Percentiles rank a stretch among this genome's conserved stretches.
Conservation (phyloP, 257 asterid genomes). For the Ilex aquifolium region DNA sequence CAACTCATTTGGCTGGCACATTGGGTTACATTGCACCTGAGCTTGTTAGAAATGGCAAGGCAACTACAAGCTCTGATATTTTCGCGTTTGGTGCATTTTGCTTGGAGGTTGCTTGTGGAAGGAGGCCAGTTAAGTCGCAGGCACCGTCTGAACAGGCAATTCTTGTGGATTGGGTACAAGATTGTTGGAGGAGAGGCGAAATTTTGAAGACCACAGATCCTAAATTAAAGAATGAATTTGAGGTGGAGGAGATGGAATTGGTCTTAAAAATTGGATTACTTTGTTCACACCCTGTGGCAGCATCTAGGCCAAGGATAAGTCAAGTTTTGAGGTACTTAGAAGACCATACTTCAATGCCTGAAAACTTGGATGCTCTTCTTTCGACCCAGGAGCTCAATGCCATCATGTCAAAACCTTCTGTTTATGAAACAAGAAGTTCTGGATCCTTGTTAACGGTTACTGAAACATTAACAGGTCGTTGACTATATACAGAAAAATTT, state of each 20-base stretch:
- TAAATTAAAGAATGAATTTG: not conserved
- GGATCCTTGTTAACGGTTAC: not conserved
- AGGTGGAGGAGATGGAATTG: not conserved
- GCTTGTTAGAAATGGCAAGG: constrained; percentile 12
- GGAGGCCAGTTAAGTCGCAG: not conserved
- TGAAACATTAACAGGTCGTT: not conserved
- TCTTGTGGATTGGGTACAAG: not conserved
- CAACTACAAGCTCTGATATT: constrained; percentile 1
- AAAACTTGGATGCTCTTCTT: not conserved
- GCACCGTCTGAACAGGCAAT: not conserved
- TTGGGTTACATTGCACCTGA: not conserved
- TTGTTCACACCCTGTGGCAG: not conserved
- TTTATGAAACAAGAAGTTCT: not conserved
- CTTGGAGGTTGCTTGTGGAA: constrained; percentile 1
- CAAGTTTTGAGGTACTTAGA: not conserved
- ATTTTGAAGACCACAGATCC: not conserved
- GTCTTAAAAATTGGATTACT: not conserved
- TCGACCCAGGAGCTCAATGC: not conserved
- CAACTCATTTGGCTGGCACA: constrained; percentile 14
- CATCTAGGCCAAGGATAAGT: not conserved
- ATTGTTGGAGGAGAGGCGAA: not conserved
- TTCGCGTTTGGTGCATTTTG: not conserved
- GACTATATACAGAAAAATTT: not conserved
- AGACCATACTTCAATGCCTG: not conserved
- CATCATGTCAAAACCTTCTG: not conserved